These are phyloP conservation scores for Exophiala bonariae DNA, from an alignment of 2,329 filamentous ascomycete genomes.

Conservation along the genomic window DNA sequence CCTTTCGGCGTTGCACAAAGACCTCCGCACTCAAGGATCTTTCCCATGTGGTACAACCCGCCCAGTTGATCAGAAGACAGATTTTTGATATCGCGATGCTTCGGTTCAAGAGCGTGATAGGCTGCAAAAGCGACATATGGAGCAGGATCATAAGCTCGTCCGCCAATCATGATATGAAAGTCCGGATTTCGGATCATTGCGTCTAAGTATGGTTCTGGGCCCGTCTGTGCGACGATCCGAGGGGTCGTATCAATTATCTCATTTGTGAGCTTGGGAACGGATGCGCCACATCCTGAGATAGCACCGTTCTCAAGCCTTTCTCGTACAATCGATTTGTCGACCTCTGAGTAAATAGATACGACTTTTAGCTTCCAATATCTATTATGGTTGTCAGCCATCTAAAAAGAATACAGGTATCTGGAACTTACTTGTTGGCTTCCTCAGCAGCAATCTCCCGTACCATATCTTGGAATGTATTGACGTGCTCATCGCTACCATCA, in stretches of 20 bases:
- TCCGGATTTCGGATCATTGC: constrained; percentile 44
- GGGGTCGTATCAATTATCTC: constrained; percentile 39
- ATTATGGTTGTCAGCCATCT: too few relatives aligned
- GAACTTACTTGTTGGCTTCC: too few relatives aligned
- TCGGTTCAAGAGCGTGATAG: constrained; percentile 31
- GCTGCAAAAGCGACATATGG: constrained; percentile 41
- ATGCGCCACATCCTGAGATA: constrained; percentile 35
- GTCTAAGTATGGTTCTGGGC: constrained; percentile 44
- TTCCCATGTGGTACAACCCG: constrained; percentile 53
- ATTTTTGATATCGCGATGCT: constrained; percentile 4
- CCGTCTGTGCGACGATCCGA: constrained; percentile 47
- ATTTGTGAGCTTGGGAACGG: constrained; percentile 41
- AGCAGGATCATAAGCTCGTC: constrained; percentile 43
- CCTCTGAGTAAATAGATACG: too few relatives aligned
- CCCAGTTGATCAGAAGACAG: constrained; percentile 27
- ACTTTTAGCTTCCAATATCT: not conserved
- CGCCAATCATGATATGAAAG: constrained; percentile 50
- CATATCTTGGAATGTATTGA: too few relatives aligned
- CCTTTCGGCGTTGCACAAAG: constrained; percentile 51
- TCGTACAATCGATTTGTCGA: not conserved
- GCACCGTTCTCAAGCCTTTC: constrained; percentile 33
- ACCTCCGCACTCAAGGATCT: constrained; percentile 56
- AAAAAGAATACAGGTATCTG: not conserved
- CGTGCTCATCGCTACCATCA: constrained; percentile 45
- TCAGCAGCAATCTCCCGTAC: constrained; percentile 24